Percentiles rank a stretch among this genome's conserved stretches.
Evolutionary conservation across 164 flowering plant genomes (phyloP).

Genomic region (Houttuynia cordata): DNA sequence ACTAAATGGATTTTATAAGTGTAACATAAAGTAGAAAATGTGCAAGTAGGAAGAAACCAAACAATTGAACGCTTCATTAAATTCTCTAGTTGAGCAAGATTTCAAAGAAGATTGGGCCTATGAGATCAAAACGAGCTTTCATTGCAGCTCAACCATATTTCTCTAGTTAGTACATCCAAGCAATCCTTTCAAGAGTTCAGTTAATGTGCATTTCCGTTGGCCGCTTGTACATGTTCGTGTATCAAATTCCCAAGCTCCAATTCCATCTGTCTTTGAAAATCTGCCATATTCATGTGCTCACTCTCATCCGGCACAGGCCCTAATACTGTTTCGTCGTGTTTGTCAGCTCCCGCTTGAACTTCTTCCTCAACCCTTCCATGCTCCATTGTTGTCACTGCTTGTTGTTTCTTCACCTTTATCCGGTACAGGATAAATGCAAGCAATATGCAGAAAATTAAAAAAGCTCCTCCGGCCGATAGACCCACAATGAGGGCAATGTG

Average conservation of each 20-base stretch:
- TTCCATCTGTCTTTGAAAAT: constrained; percentile 2
- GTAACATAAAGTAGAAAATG: too few species aligned
- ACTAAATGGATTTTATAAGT: too few species aligned
- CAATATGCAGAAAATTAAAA: not conserved
- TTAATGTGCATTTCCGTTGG: too few species aligned
- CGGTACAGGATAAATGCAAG: not conserved
- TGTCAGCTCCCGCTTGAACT: not conserved
- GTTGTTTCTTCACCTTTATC: not conserved
- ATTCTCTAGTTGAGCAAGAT: too few species aligned
- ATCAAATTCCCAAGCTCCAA: not conserved
- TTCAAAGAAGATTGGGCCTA: too few species aligned
- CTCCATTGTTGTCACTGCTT: not conserved
- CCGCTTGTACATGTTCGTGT: not conserved
- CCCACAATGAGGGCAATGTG: constrained; percentile 1
- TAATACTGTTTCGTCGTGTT: not conserved
- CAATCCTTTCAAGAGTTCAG: too few species aligned
- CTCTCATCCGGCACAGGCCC: not conserved
- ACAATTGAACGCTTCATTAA: too few species aligned
- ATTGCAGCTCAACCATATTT: too few species aligned
- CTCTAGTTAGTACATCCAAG: too few species aligned
- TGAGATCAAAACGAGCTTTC: too few species aligned
- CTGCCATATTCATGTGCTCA: not conserved
- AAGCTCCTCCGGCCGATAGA: not conserved
- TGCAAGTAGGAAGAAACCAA: too few species aligned
- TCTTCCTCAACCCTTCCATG: not conserved